Evolutionary conservation across 2,329 filamentous ascomycete species (phyloP), one percentile per base, ranked within the genome.

Genomic region (Fusarium sp.): DNA sequence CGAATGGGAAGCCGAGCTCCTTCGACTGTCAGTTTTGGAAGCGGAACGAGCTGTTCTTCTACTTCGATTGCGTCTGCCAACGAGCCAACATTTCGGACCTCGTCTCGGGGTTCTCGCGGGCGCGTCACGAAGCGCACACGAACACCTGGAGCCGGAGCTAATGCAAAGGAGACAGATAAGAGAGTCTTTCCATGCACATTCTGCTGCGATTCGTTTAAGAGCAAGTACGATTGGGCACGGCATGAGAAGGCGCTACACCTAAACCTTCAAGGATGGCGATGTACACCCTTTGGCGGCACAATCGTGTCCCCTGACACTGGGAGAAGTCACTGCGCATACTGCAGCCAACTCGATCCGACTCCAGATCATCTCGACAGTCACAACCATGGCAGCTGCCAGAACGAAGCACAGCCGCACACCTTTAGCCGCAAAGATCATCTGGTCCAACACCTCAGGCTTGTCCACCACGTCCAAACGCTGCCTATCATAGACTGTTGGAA

Each of bases 401-500:
- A 50, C 7, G 44, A 60, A 1, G 62, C 37, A 0, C 41, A 46
- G 2, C 55, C 53, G 1, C 73, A 70, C 1, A 43, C 71, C 2
- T 79, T 78, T 30, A 68, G 68, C 0, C 70, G 78, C 4, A 79
- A 78, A 7, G 78, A 79, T 7, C 77, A 79, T 16, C 73, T 79
- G 1, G 66, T 73, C 2, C 78, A 79, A 18, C 78, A 79, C 13
- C 62, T 79, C 1, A 66, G 75, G 15, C 66, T 74, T 5, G 70
- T 76, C 2, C 77, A 79, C 47, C 73, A 74, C n/a, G 28, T 74
- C 11, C 83, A 85, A 77, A 77, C 6, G 39, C 74, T 51, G 73
- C 79, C 66, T 79, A 83, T 82, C 78, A 87, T 62, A 74, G 78
- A 75, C 8, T 48, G 62, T 11, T 79, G 78, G 78, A 78, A 76